Evolutionary conservation across 768 basidiomycete species (phyloP), one percentile per base, ranked within the genome.

Genomic region (Agaricus blazei): DNA sequence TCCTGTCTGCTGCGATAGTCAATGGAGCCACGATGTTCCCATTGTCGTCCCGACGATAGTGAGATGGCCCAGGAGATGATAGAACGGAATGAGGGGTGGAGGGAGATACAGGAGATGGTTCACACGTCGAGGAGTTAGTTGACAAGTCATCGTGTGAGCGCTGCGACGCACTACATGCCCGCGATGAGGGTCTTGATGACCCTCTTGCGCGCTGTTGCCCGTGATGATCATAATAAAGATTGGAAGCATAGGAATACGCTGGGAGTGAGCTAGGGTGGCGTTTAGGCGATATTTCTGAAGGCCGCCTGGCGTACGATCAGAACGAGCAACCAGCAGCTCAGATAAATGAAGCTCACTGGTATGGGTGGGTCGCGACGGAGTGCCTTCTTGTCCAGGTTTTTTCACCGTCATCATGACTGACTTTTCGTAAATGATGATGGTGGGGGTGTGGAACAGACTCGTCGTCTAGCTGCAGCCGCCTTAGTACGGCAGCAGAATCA

Each of bases 401-500:
- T 12, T 66, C 67, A 41, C 51, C 42, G 19, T 68, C 70, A 50
- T 62, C 54, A 50, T 60, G 41, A 59, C 64, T 66, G 24, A 58
- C 61, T 9, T 63, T 29, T 37, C 64, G 52, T 5, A 52, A 48
- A 57, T 68, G 28, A 62, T 55, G 45, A 58, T 68, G 19, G 19
- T 19, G 46, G 56, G 50, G 37, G 31, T 48, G 37, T 23, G 29
- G 9, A 12, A 36, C 2, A 19, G 54, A 40, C 15, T 77, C 74
- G 49, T 84, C 84, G 23, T 84, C 81, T 59, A 77, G 74, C 54
- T 73, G 77, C n/a, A 90, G 68, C 27, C 88, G 76, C 52, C 82
- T 72, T 46, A 90, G 68, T 6, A 90, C 87, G 5, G 85, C 81
- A 4, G 83, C 81, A 0, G 86, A 82, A 63, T 88, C 85, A 37